These are phyloP conservation scores for Arthrobotrys sphaeroides DNA, from an alignment of 2,329 filamentous ascomycete genomes.

Conservation along the genomic window DNA sequence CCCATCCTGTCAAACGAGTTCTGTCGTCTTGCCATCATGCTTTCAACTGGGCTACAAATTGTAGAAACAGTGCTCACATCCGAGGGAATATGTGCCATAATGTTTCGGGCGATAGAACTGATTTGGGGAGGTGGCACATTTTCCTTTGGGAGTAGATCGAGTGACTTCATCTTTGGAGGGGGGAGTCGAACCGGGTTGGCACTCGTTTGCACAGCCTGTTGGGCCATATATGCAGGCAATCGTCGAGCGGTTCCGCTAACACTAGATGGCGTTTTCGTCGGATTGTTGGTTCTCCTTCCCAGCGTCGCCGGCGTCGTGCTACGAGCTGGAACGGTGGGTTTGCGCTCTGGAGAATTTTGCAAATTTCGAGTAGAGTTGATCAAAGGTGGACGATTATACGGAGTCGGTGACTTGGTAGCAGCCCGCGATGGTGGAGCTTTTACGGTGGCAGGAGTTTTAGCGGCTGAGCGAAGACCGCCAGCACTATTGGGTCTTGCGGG, in stretches of 20 bases:
- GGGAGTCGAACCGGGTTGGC: conserved; percentile 24
- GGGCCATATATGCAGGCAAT: conserved; percentile 52
- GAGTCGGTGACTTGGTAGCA: conserved; percentile 50
- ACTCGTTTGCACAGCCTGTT: conserved; percentile 30
- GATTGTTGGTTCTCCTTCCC: conserved; percentile 23
- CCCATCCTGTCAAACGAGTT: conserved; percentile 19
- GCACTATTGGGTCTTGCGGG: conserved; percentile 42
- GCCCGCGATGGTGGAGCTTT: conserved; percentile 29
- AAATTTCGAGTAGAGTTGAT: conserved; percentile 36
- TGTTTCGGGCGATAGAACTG: conserved; percentile 33
- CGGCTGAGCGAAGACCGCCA: conserved; percentile 36
- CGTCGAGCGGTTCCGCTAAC: conserved; percentile 43
- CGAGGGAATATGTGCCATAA: conserved; percentile 40
- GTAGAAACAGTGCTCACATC: conserved; percentile 19
- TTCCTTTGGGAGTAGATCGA: conserved; percentile 30
- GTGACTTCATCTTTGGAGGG: conserved; percentile 45
- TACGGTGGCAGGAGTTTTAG: conserved; percentile 19
- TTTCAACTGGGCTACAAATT: conserved; percentile 36
- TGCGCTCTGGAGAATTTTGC: conserved; percentile 43
- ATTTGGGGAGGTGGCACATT: conserved; percentile 39
- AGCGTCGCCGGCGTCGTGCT: conserved; percentile 50
- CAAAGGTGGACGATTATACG: conserved; percentile 38
- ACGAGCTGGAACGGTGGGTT: conserved; percentile 22
- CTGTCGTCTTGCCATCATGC: conserved; percentile 31
- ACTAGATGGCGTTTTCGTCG: conserved; percentile 49